A percentile compares a stretch with the other conserved stretches of the same genome.
Conservation (phyloP, 208 protist species). For the Acanthamoeba castellanii region DNA sequence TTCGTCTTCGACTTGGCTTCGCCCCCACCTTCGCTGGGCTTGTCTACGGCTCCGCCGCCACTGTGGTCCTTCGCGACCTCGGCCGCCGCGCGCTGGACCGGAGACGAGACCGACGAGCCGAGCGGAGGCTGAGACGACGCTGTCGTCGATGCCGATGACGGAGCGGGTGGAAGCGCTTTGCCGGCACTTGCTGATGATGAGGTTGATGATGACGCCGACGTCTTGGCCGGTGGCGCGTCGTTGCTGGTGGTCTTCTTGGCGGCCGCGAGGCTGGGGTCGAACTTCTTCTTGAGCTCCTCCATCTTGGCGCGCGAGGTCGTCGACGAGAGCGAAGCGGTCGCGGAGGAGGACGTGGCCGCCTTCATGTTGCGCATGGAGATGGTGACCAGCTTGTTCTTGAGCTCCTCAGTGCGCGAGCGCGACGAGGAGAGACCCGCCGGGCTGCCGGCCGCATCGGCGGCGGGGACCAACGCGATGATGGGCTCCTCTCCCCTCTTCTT, state of each 20-base stretch:
- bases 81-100: neutral
- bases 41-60: neutral
- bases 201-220: neutral
- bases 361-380: constrained; percentile 39
- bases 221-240: neutral
- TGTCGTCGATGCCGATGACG: neutral
- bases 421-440: neutral
- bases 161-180: neutral
- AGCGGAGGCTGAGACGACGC: neutral
- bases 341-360: neutral
- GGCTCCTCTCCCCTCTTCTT: neutral
- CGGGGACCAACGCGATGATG: neutral
- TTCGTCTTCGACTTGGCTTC: neutral
- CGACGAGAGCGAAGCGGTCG: neutral
- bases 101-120: too few species aligned
- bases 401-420: neutral
- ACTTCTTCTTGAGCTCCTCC: constrained; percentile 45
- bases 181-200: too few species aligned
- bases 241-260: neutral
- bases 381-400: neutral
- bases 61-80: neutral
- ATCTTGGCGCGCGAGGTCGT: constrained; percentile 12
- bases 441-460: neutral
- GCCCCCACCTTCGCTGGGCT: neutral
- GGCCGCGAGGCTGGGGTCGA: neutral